Evolutionary conservation across 345 rosid genomes (phyloP).

Genomic region (Melaleuca quinquenervia): DNA sequence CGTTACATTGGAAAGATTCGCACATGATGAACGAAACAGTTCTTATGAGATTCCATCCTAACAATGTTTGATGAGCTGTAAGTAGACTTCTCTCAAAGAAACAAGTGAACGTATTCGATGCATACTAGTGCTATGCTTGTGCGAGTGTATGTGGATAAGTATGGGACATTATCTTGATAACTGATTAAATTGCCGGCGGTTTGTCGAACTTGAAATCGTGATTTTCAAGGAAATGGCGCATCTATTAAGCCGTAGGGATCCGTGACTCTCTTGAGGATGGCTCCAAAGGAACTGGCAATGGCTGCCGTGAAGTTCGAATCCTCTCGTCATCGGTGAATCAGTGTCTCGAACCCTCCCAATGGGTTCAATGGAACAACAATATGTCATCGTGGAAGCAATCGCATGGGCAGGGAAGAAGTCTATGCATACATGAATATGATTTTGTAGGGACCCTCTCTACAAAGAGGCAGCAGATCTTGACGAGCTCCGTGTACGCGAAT

Average conservation of each 20-base stretch:
- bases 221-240: rapidly evolving
- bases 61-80: background rate
- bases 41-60: background rate
- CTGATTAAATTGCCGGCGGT: rapidly evolving
- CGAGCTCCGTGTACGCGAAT: background rate
- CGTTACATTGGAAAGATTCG: background rate
- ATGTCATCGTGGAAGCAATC: background rate
- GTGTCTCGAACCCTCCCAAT: no score
- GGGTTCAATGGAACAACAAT: background rate
- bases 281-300: rapidly evolving
- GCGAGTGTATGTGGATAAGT: background rate
- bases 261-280: background rate
- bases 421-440: background rate
- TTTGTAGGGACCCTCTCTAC: background rate
- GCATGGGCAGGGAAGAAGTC: background rate
- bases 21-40: background rate
- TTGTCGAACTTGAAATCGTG: rapidly evolving
- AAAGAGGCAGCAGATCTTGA: background rate
- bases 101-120: background rate
- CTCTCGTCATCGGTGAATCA: background rate
- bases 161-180: background rate
- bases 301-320: background rate
- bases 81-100: background rate
- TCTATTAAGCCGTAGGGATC: background rate
- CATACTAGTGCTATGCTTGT: background rate